Evolutionary conservation across 1,284 basidiomycete species (phyloP), one percentile per base, ranked within the genome.

Genomic region (Apiotrichum gamsii): DNA sequence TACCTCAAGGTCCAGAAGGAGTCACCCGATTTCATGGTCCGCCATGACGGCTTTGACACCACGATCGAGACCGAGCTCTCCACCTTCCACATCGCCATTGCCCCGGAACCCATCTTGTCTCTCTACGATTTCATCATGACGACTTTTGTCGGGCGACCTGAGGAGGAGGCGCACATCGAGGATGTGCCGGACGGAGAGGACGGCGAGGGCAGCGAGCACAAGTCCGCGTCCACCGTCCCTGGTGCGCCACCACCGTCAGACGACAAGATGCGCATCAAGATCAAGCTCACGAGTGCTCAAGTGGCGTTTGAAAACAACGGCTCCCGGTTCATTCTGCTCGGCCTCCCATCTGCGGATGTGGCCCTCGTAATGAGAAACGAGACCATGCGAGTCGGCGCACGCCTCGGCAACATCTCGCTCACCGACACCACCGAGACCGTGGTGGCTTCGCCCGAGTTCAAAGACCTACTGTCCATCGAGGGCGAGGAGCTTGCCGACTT

Each of bases 51-150:
- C 14, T 83, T 94, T 45, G 87, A 96, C 62, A 88, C 96, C 72
- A 87, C 76, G 49, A 82, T 98, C 49, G 85, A 93, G 62, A 81
- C 93, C 51, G 83, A 84, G 59, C 77, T 99, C 36, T 95, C 94
- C 4, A 97, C 95, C 0, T 85, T 99, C 72, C 81, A 93, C 54
- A 83, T 98, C 70, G 82, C 84, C 51, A 83, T 89, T 2, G 87
- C 87, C 4, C 90, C 95, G 2, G 90, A 91, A 64, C 93, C 94
- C 16, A 85, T 98, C 38, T 76, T 99, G 33, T 80, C 84, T 2
- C 74, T 98, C 10, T 98, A 97, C 71, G 91, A 98, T 73, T 97
- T 96, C 75, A 84, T 99, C 72, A 95, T 99, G 86, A 87, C 88
- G 6, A 95, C 93, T 0, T 96, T 96, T 69, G 86, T 90, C 25